Percentiles rank a stretch among this genome's conserved stretches.
Evolutionary conservation across 441 rosid genomes (phyloP).

Genomic region (Gossypium schwendimanii): DNA sequence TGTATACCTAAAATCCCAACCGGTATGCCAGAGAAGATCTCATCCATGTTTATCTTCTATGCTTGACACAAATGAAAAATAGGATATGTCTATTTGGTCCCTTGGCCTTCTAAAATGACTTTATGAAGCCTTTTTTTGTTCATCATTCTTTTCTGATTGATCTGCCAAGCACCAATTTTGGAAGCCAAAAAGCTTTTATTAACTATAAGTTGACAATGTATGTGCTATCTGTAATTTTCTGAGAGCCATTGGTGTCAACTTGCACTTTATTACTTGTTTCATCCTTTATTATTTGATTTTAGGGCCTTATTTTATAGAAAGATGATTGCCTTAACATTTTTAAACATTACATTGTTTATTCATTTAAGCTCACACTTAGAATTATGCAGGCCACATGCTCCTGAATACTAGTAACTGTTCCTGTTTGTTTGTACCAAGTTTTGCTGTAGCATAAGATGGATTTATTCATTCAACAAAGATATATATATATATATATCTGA

Average conservation of each 20-base stretch:
- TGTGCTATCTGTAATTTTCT: too few species aligned
- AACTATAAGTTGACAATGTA: too few species aligned
- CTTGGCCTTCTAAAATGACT: not conserved
- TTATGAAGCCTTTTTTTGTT: not conserved
- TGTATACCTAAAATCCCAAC: not conserved
- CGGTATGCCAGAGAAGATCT: not conserved
- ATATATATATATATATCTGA: not conserved
- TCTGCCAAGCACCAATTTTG: too few species aligned
- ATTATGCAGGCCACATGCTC: not conserved
- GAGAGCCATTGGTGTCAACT: too few species aligned
- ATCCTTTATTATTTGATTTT: too few species aligned
- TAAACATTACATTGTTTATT: too few species aligned
- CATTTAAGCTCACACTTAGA: not conserved
- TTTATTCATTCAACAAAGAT: not conserved
- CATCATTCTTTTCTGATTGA: too few species aligned
- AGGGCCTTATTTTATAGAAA: too few species aligned
- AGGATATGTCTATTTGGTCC: not conserved
- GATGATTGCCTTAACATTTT: too few species aligned
- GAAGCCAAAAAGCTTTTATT: too few species aligned
- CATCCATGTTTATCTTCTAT: not conserved
- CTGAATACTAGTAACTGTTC: not conserved
- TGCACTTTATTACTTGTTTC: too few species aligned
- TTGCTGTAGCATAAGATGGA: not conserved
- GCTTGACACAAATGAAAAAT: not conserved
- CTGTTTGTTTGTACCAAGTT: not conserved